phyloP scores from a whole-genome alignment of 2,329 filamentous ascomycete genomes.

The Talaromyces sp. region DNA sequence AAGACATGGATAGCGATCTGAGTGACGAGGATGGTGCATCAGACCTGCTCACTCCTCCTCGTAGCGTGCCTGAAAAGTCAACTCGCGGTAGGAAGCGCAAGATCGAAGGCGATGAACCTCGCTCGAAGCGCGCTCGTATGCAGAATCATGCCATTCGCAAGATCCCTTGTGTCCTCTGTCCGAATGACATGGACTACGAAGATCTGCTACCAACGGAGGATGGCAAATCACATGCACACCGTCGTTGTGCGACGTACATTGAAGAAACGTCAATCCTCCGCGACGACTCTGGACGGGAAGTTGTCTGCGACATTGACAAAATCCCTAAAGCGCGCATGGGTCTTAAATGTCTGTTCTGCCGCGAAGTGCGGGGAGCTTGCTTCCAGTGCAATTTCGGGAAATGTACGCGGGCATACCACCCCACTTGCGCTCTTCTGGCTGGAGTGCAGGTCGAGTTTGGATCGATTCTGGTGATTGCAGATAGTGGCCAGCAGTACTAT shows the following conservation, averaged over 20 bases:
- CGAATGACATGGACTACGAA: slow-evolving; percentile 80
- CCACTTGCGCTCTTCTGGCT: slow-evolving; percentile 87
- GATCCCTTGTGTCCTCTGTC: slow-evolving; percentile 86
- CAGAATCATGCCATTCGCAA: slow-evolving; percentile 68
- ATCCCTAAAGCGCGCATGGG: slow-evolving; percentile 86
- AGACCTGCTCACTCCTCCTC: slow-evolving; percentile 75
- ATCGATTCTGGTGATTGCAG: slow-evolving; percentile 79
- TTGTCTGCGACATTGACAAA: slow-evolving; percentile 72
- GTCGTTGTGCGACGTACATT: slow-evolving; percentile 84
- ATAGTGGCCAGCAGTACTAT: slow-evolving; percentile 89
- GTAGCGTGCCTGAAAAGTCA: slow-evolving; percentile 64
- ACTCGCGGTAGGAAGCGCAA: slow-evolving; percentile 68
- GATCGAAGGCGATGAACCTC: slow-evolving; percentile 55
- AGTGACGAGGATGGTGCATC: slow-evolving; percentile 62
- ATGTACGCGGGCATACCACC: slow-evolving; percentile 89
- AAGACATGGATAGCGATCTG: slow-evolving; percentile 61
- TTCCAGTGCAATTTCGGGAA: slow-evolving; percentile 97
- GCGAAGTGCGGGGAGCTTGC: slow-evolving; percentile 90
- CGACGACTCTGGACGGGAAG: slow-evolving; percentile 66
- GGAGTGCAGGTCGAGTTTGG: slow-evolving; percentile 89
- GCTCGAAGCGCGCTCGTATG: slow-evolving; percentile 75
- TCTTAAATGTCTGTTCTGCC: slow-evolving; percentile 91
- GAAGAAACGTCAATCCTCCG: slow-evolving; percentile 85
- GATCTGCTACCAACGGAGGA: slow-evolving; percentile 85
- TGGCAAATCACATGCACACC: slow-evolving; percentile 75